Evolutionary conservation across 306 rosid genomes (phyloP), one percentile per base, ranked within the genome.

Genomic region (Canavalia ensiformis): DNA sequence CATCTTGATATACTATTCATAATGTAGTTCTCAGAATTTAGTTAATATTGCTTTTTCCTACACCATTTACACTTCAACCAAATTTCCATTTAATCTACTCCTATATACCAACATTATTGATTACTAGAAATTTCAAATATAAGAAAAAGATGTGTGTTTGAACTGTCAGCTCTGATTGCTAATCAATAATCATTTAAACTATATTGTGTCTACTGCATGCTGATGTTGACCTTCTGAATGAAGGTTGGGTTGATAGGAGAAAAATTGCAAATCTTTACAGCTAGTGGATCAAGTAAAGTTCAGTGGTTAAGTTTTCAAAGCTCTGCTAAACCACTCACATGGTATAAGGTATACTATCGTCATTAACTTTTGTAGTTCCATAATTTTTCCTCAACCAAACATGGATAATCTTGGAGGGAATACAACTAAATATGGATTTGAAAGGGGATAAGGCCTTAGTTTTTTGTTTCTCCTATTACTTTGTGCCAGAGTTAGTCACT

Each of bases 181-280:
- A 59, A 60, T n/a, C 34, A 73, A 37, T 37, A 37, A 2, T 37
- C 41, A 18, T 47, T 54, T 76, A 79, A 78, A 56, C 51, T 47
- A 73, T 60, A 45, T 56, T 18, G 41, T 55, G 47, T 33, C 42
- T 68, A 79, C 68, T 76, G 62, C 49, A 45, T 68, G 50, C 82
- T 73, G 35, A 87, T 55, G 56, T 60, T 46, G 58, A 68, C 46
- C 41, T 81, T 59, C 75, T 71, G 0, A 67, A 81, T 47, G 54
- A 70, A 95, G 98, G 97, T 95, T 59, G 98, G 99, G 3, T 65
- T 93, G 79, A 28, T 62, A n/a, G 99, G 98, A 83, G 97, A 95
- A 86, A 65, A 87, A 37, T 76, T 37, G 58, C 82, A 88, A 89
- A 87, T 93, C 72, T 85, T 83, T 41, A 84, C 89, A 75, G 83